phyloP scores from a whole-genome alignment of 352 stramenopile species.

The Phytopythium helicoides region DNA sequence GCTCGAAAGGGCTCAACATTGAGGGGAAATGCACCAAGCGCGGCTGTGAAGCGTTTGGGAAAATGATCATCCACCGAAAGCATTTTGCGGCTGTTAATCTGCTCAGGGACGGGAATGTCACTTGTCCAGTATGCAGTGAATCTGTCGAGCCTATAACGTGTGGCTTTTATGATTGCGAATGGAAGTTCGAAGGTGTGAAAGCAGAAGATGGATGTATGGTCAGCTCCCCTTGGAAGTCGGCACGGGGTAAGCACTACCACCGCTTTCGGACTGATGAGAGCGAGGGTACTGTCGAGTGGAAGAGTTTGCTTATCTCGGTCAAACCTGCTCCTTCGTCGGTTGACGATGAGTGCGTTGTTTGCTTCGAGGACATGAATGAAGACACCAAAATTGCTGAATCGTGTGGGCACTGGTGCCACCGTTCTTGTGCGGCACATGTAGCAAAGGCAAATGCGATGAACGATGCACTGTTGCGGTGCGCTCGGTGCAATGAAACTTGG shows the following conservation, averaged over 20 bases:
- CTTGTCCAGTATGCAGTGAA: constrained; percentile 15
- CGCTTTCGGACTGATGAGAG: constrained; percentile 17
- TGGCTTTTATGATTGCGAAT: constrained; percentile 31
- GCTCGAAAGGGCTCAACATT: constrained; percentile 23
- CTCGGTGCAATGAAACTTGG: too few relatives aligned
- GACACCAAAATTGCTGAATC: not conserved
- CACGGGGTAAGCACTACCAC: constrained; percentile 13
- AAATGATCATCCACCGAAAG: constrained; percentile 18
- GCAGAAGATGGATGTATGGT: constrained; percentile 4
- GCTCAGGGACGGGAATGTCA: constrained; percentile 5
- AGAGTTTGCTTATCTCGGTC: constrained; percentile 11
- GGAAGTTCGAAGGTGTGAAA: constrained; percentile 24
- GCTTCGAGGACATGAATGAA: not conserved
- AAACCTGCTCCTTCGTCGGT: constrained; percentile 3
- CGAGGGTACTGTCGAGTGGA: constrained; percentile 13
- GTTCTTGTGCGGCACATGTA: not conserved
- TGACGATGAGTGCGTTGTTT: constrained; percentile 6
- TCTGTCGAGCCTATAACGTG: constrained; percentile 21
- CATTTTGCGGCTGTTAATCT: constrained; percentile 23
- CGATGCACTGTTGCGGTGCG: too few relatives aligned
- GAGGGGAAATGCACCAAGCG: constrained; percentile 22
- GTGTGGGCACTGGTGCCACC: constrained; percentile 14
- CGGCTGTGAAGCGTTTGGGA: constrained; percentile 11
- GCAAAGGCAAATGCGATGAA: too few relatives aligned
- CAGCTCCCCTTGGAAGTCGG: constrained; percentile 18